These are phyloP conservation scores for Fusarium hostae DNA, from an alignment of 2,329 filamentous ascomycete species.

Conservation along the genomic window DNA sequence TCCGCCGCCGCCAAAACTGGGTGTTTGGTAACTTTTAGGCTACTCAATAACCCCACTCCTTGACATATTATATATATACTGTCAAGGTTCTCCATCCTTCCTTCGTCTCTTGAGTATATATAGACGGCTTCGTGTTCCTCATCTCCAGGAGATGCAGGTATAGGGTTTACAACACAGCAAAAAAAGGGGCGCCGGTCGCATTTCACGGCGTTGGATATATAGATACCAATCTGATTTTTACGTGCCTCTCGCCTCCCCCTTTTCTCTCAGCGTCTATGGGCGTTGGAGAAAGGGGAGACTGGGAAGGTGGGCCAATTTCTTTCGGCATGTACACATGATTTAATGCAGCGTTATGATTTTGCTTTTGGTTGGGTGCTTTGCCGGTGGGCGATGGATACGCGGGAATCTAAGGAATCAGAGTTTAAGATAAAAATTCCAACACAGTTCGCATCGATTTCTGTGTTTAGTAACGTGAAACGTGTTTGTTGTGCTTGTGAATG, in stretches of 20 bases:
- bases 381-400: constrained; percentile 15
- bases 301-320: not conserved
- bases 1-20: constrained; percentile 41
- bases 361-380: constrained; percentile 27
- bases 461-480: constrained; percentile 16
- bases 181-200: constrained; percentile 40
- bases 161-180: constrained; percentile 13
- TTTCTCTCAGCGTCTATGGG: constrained; percentile 5
- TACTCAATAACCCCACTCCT: not conserved
- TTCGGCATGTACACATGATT: constrained; percentile 28
- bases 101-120: constrained; percentile 27
- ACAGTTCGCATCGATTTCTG: constrained; percentile 14
- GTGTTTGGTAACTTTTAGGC: constrained; percentile 40
- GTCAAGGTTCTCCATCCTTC: constrained; percentile 21
- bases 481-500: constrained; percentile 5
- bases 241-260: not conserved
- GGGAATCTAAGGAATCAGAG: constrained; percentile 12
- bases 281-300: not conserved
- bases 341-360: constrained; percentile 24
- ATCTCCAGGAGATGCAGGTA: constrained; percentile 12
- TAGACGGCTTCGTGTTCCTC: constrained; percentile 22
- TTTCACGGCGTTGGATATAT: constrained; percentile 46
- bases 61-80: not conserved
- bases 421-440: constrained; percentile 27
- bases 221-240: constrained; percentile 41